phyloP scores from a whole-genome alignment of 345 rosid genomes.

The Lepidium aucheri region DNA sequence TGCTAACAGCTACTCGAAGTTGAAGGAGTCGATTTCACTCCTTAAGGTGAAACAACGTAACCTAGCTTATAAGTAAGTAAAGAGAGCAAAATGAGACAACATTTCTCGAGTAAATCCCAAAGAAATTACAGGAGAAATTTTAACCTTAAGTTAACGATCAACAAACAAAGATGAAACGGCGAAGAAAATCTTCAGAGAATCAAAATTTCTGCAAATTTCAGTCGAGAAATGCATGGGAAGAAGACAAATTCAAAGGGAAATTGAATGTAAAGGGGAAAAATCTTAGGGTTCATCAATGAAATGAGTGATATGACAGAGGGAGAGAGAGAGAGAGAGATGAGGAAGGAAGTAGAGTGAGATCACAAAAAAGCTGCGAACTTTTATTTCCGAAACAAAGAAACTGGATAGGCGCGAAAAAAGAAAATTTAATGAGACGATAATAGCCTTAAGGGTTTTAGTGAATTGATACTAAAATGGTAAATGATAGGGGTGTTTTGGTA shows the following conservation, averaged over 20 bases:
- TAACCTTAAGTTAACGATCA: neutral
- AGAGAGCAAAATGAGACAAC: constrained; percentile 11
- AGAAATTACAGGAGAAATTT: neutral
- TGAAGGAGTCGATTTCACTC: constrained; percentile 7
- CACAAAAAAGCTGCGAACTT: neutral
- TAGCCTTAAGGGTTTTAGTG: constrained; percentile 15
- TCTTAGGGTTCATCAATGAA: neutral
- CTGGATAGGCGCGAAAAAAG: constrained; percentile 23
- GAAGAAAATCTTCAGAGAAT: neutral
- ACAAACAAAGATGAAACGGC: neutral
- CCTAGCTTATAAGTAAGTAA: neutral
- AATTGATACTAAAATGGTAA: constrained; percentile 3
- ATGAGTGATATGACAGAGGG: neutral
- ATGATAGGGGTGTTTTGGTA: neutral
- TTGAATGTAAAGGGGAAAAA: neutral
- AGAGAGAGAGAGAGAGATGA: neutral
- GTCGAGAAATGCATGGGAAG: neutral
- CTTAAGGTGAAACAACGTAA: neutral
- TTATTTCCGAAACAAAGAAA: neutral
- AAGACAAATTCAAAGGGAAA: neutral
- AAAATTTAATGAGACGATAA: neutral
- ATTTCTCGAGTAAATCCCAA: neutral
- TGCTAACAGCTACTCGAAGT: neutral
- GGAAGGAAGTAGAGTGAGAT: neutral
- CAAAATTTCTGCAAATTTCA: neutral